phyloP scores from a whole-genome alignment of 345 rosid genomes.

The Syzygium grande region DNA sequence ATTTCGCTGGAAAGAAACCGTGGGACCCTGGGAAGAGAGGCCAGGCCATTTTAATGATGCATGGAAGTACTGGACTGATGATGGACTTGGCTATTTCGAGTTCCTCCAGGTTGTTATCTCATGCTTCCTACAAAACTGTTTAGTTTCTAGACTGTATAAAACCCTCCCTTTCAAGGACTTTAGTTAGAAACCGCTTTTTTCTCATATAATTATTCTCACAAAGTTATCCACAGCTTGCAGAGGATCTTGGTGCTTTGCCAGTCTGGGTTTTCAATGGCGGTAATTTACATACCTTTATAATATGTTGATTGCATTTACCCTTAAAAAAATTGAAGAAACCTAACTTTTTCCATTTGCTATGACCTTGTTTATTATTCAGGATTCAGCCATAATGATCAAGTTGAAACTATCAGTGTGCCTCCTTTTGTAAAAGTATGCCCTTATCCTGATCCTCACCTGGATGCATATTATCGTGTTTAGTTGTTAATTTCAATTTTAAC shows the following conservation, averaged over 20 bases:
- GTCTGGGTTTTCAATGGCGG: conserved; percentile 97
- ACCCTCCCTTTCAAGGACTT: not conserved
- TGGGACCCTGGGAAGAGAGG: conserved; percentile 98
- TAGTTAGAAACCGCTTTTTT: not conserved
- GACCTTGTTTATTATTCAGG: conserved; percentile 30
- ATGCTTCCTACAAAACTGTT: not conserved
- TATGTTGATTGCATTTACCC: not conserved
- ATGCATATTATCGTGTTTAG: not conserved
- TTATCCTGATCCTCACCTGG: not conserved
- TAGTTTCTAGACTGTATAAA: not conserved
- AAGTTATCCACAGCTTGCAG: conserved; percentile 54
- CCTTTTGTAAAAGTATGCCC: conserved; percentile 74
- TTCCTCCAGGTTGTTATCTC: conserved; percentile 63
- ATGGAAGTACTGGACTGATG: conserved; percentile 99
- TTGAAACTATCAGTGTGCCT: conserved; percentile 44
- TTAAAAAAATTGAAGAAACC: not conserved
- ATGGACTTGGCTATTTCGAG: conserved; percentile 85
- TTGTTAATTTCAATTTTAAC: not conserved
- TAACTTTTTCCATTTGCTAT: not conserved
- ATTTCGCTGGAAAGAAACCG: conserved; percentile 85
- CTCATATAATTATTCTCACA: not conserved
- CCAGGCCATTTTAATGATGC: conserved; percentile 95
- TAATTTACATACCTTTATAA: conserved; percentile 7
- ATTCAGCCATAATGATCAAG: conserved; percentile 82
- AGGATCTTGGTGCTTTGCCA: conserved; percentile 79